Percentiles rank a stretch among this genome's conserved stretches.
These are phyloP conservation scores for Neonectria sp. DNA, from an alignment of 2,329 filamentous ascomycete genomes.

Conservation along the genomic window DNA sequence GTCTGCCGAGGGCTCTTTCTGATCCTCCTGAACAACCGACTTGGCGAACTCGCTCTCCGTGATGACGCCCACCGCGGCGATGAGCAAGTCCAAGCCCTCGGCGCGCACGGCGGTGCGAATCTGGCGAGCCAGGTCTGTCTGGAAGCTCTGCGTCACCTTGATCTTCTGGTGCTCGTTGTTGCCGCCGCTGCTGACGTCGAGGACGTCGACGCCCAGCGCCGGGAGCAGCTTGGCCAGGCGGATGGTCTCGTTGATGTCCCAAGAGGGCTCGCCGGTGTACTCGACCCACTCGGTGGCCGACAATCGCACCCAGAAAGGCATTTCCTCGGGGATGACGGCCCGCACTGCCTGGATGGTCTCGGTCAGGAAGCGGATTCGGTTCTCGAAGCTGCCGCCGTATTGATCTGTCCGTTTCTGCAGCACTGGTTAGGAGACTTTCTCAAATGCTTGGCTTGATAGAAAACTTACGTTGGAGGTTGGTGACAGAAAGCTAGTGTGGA, in stretches of 20 bases:
- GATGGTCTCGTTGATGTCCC: conserved; percentile 75
- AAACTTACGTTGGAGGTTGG: conserved; percentile 67
- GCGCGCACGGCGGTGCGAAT: conserved; percentile 76
- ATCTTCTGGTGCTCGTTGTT: conserved; percentile 76
- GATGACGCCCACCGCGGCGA: conserved; percentile 84
- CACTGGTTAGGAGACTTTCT: conserved; percentile 5
- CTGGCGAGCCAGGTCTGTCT: conserved; percentile 79
- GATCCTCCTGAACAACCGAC: conserved; percentile 65
- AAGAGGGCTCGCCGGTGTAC: conserved; percentile 62
- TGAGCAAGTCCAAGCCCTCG: conserved; percentile 68
- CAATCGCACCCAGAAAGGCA: conserved; percentile 72
- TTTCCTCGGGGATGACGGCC: conserved; percentile 65
- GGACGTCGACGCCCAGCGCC: conserved; percentile 81
- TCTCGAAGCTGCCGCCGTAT: conserved; percentile 77
- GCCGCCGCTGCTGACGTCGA: conserved; percentile 87
- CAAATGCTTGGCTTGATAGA: too few relatives aligned
- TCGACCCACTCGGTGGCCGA: conserved; percentile 77
- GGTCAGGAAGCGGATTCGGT: conserved; percentile 73
- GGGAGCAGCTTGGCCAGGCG: conserved; percentile 71
- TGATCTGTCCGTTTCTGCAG: conserved; percentile 70
- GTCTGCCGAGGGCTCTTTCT: conserved; percentile 68
- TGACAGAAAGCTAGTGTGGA: conserved; percentile 76
- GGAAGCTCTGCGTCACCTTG: conserved; percentile 76
- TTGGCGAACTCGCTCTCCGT: conserved; percentile 78
- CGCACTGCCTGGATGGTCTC: conserved; percentile 69